Conservation (phyloP, 2,329 filamentous ascomycete genomes). For the Neurospora sp. region DNA sequence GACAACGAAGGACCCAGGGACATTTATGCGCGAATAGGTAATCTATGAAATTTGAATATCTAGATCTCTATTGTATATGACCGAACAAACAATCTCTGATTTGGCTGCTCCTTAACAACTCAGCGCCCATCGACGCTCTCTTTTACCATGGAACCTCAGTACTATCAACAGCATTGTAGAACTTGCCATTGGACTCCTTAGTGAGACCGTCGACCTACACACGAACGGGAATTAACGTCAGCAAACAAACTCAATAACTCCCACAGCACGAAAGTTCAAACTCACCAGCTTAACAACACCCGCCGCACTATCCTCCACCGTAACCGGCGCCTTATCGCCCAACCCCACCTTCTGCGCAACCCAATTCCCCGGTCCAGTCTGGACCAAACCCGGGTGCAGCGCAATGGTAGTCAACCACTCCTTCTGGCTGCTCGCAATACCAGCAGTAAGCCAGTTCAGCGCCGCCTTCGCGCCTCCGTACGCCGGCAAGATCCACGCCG, state of each 20-base stretch:
- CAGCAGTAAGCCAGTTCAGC: conserved; percentile 20
- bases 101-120: background rate
- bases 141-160: conserved; percentile 1
- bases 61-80: background rate
- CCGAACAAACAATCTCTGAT: background rate
- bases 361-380: background rate
- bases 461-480: conserved; percentile 28
- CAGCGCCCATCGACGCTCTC: background rate
- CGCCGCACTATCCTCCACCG: background rate
- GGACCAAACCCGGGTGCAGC: conserved; percentile 1
- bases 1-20: background rate
- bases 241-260: too few relatives aligned
- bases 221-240: background rate
- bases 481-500: conserved; percentile 22
- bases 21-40: background rate
- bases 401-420: background rate
- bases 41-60: background rate
- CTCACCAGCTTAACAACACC: background rate
- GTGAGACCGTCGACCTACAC: background rate
- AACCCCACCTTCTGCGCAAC: background rate
- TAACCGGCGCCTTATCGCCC: background rate
- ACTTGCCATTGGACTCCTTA: background rate
- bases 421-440: background rate
- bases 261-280: background rate
- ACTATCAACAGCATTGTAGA: background rate